Evolutionary conservation across 345 rosid species (phyloP).

Genomic region (Arabidopsis arenosa): DNA sequence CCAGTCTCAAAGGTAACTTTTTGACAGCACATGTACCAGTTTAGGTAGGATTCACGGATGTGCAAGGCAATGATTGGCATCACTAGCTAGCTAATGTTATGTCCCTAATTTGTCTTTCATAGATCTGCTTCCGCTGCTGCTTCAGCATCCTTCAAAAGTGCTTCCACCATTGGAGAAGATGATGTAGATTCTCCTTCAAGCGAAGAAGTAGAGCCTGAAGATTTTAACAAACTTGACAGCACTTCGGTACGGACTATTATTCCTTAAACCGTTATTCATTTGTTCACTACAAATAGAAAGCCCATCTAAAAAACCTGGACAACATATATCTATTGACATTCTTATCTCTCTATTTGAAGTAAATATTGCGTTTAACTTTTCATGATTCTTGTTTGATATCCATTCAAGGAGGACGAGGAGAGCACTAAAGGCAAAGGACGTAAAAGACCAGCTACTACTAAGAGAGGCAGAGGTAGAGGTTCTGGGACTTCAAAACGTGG

Average conservation of each 20-base stretch:
- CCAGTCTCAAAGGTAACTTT: constrained; percentile 73
- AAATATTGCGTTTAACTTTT: not conserved
- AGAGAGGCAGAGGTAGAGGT: constrained; percentile 73
- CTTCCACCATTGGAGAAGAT: constrained; percentile 63
- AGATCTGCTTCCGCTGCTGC: constrained; percentile 74
- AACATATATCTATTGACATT: constrained; percentile 4
- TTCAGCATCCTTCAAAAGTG: constrained; percentile 59
- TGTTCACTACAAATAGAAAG: not conserved
- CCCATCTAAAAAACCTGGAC: not conserved
- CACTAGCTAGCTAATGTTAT: constrained; percentile 33
- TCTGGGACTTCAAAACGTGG: constrained; percentile 80
- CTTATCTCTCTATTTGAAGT: not conserved
- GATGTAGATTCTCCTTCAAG: constrained; percentile 83
- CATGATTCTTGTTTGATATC: constrained; percentile 12
- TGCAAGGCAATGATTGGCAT: constrained; percentile 25
- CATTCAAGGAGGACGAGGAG: constrained; percentile 59
- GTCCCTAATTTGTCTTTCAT: constrained; percentile 42
- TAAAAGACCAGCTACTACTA: constrained; percentile 71
- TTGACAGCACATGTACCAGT: constrained; percentile 1
- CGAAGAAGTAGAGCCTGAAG: constrained; percentile 63
- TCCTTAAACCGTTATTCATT: constrained; percentile 14
- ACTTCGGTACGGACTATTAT: constrained; percentile 62
- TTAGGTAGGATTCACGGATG: constrained; percentile 11
- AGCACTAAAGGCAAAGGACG: constrained; percentile 57
- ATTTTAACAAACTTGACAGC: constrained; percentile 54